Conservation (phyloP, 441 rosid species). For the Cnidoscolus chayamansa region DNA sequence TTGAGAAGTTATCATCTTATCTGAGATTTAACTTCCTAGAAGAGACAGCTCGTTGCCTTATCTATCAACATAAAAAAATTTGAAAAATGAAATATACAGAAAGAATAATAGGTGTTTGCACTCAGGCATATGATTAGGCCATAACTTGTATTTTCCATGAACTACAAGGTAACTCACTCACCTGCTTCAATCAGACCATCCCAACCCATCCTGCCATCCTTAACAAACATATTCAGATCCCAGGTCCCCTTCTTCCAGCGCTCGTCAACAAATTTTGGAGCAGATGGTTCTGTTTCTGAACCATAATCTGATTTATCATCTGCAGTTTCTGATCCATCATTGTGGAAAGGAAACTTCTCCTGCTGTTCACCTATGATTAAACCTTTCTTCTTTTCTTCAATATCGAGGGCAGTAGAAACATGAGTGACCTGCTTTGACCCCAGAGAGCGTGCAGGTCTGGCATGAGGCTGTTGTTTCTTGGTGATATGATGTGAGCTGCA, state of each 20-base stretch:
- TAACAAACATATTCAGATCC: slow-evolving; percentile 55
- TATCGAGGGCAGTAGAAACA: slow-evolving; percentile 24
- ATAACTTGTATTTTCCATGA: too few relatives aligned
- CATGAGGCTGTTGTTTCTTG: slow-evolving; percentile 29
- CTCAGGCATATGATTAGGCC: too few relatives aligned
- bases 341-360: slow-evolving; percentile 8
- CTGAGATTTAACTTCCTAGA: too few relatives aligned
- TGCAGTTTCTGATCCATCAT: slow-evolving; percentile 11
- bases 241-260: slow-evolving; percentile 52
- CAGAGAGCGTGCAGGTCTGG: slow-evolving; percentile 22
- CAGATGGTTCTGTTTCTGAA: slow-evolving; percentile 22
- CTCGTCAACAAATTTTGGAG: slow-evolving; percentile 31
- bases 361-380: slow-evolving; percentile 17
- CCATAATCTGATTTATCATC: slow-evolving; percentile 19
- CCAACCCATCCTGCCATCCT: slow-evolving; percentile 51
- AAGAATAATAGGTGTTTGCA: too few relatives aligned
- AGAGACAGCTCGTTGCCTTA: too few relatives aligned
- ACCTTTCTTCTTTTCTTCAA: slow-evolving; percentile 32
- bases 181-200: slow-evolving; percentile 46
- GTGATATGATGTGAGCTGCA: slow-evolving; percentile 27
- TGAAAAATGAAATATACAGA: too few relatives aligned
- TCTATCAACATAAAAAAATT: too few relatives aligned
- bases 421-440: slow-evolving; percentile 37
- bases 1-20: too few relatives aligned
- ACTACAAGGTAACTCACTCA: neutral